phyloP scores from a whole-genome alignment of 2,329 filamentous ascomycete species.

The Aspergillus glaucus region DNA sequence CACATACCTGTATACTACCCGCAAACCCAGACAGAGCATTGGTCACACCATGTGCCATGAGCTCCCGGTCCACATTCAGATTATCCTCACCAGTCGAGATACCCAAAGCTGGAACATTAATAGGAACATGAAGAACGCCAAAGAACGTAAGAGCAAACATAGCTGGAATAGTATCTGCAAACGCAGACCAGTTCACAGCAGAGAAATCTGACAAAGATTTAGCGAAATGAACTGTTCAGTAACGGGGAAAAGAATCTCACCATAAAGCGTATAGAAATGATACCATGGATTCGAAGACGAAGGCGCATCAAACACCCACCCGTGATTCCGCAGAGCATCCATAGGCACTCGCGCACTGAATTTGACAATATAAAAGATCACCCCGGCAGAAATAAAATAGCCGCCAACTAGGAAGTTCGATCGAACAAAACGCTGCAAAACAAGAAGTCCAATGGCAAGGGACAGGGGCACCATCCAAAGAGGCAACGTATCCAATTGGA shows the following conservation, averaged over 20 bases:
- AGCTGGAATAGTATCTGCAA: slow-evolving; percentile 78
- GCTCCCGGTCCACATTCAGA: slow-evolving; percentile 79
- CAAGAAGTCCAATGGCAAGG: slow-evolving; percentile 69
- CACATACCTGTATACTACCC: slow-evolving; percentile 68
- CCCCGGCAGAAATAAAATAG: slow-evolving; percentile 76
- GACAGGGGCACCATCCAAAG: slow-evolving; percentile 78
- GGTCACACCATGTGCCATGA: slow-evolving; percentile 87
- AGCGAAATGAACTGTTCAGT: slow-evolving; percentile 6
- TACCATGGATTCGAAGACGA: slow-evolving; percentile 86
- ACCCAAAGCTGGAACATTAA: slow-evolving; percentile 91
- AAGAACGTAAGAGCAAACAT: slow-evolving; percentile 98
- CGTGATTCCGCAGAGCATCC: slow-evolving; percentile 59
- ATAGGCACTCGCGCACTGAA: slow-evolving; percentile 57
- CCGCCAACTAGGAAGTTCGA: slow-evolving; percentile 80
- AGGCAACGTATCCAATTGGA: slow-evolving; percentile 65
- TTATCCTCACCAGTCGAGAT: slow-evolving; percentile 90
- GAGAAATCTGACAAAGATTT: slow-evolving; percentile 57
- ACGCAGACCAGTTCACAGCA: slow-evolving; percentile 73
- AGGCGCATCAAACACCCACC: slow-evolving; percentile 90
- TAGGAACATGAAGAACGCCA: slow-evolving; percentile 91
- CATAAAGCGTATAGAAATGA: slow-evolving; percentile 94
- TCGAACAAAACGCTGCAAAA: slow-evolving; percentile 66
- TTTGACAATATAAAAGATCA: slow-evolving; percentile 48
- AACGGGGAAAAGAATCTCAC: slow-evolving; percentile 46
- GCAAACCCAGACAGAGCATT: slow-evolving; percentile 81